These are phyloP conservation scores for Kwoniella dendrophila DNA, from an alignment of 768 basidiomycete genomes.

Conservation along the genomic window DNA sequence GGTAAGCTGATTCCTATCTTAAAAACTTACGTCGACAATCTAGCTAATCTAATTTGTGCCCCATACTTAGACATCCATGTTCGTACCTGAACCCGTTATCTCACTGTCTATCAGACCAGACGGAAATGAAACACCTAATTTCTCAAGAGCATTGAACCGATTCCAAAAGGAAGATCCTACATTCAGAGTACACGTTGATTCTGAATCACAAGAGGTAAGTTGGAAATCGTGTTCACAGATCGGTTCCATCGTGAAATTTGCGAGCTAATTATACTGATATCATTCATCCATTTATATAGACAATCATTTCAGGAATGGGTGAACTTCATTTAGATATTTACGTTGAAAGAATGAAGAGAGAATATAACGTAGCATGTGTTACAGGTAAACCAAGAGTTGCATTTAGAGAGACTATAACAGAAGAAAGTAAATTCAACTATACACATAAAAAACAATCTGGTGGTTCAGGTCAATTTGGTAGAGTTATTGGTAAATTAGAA, in stretches of 20 bases:
- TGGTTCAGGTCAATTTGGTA: constrained; percentile 94
- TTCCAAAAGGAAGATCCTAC: constrained; percentile 99
- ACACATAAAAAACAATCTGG: constrained; percentile 98
- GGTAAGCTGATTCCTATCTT: constrained; percentile 62
- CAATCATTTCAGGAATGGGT: constrained; percentile 99
- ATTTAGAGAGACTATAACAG: constrained; percentile 90
- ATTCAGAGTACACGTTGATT: constrained; percentile 93
- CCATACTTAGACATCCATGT: constrained; percentile 85
- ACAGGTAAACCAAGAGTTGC: constrained; percentile 97
- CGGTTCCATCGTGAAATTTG: background rate
- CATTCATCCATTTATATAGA: constrained; percentile 63
- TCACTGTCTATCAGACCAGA: constrained; percentile 89
- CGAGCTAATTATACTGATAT: too few relatives aligned
- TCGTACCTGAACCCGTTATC: constrained; percentile 96
- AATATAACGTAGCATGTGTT: constrained; percentile 88
- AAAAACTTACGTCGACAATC: background rate
- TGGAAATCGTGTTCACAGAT: background rate
- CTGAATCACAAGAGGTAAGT: constrained; percentile 85
- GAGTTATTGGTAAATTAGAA: constrained; percentile 86
- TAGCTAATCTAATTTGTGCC: constrained; percentile 5
- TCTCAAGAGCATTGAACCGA: constrained; percentile 91
- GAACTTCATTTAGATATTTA: constrained; percentile 98
- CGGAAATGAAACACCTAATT: constrained; percentile 91
- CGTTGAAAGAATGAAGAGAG: constrained; percentile 97
- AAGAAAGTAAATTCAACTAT: constrained; percentile 78